phyloP scores from a whole-genome alignment of 768 basidiomycete species.

The Ramaria sp. region DNA sequence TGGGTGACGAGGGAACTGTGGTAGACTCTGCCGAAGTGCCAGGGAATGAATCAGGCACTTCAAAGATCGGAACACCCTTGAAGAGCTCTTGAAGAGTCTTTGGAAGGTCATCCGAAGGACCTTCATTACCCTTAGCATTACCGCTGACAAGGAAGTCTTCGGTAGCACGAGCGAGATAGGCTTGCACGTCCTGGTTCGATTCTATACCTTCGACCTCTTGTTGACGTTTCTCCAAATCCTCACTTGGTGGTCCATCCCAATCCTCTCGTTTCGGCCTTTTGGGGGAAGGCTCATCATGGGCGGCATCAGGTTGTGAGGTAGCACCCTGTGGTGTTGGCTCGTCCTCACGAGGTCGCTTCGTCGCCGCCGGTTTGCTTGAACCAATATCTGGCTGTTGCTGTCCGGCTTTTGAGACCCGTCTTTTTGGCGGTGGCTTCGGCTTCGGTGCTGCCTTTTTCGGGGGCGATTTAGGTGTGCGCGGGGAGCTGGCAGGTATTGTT shows the following conservation, averaged over 20 bases:
- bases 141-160: constrained; percentile 16
- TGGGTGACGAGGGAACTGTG: constrained; percentile 27
- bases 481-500: constrained; percentile 28
- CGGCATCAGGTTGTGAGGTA: constrained; percentile 13
- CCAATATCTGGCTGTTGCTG: constrained; percentile 18
- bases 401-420: constrained; percentile 4
- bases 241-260: constrained; percentile 52
- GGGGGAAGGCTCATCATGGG: constrained; percentile 50
- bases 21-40: constrained; percentile 21
- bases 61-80: constrained; percentile 7
- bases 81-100: not conserved
- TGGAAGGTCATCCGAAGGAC: not conserved
- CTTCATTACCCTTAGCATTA: constrained; percentile 31
- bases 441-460: constrained; percentile 33
- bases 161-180: constrained; percentile 47
- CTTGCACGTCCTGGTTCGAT: constrained; percentile 54
- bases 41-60: constrained; percentile 17
- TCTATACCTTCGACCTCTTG: constrained; percentile 38
- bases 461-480: constrained; percentile 62
- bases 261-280: constrained; percentile 58
- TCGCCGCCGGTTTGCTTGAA: constrained; percentile 12
- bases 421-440: not conserved
- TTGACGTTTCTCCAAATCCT: constrained; percentile 32
- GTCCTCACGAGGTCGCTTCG: constrained; percentile 51
- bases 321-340: constrained; percentile 12